These are phyloP conservation scores for Leucogyrophana mollusca DNA, from an alignment of 768 basidiomycete genomes.

Conservation along the genomic window DNA sequence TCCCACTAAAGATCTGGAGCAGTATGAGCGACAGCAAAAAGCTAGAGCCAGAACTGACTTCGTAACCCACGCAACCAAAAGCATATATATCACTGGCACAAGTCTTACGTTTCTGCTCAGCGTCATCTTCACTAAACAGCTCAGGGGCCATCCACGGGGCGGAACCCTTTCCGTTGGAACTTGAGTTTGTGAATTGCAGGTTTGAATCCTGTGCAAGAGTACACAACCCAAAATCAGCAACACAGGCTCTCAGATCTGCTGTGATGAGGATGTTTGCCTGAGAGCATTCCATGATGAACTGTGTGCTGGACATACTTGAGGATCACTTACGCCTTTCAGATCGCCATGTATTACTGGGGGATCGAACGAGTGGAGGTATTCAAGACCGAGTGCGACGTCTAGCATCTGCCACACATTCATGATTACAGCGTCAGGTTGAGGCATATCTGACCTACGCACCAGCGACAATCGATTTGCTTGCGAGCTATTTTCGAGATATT, in stretches of 20 bases:
- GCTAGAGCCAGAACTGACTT: slow-evolving; percentile 15
- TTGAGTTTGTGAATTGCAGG: slow-evolving; percentile 17
- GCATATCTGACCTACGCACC: slow-evolving; percentile 20
- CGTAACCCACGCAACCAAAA: slow-evolving; percentile 29
- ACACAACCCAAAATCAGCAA: slow-evolving; percentile 30
- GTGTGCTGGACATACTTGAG: no score
- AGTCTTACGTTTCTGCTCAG: slow-evolving; percentile 7
- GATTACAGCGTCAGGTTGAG: no score
- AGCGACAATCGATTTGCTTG: slow-evolving; percentile 24
- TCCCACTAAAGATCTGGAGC: no score
- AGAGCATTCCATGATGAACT: background rate
- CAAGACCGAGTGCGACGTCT: slow-evolving; percentile 25
- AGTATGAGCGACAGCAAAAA: background rate
- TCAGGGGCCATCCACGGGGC: slow-evolving; percentile 28
- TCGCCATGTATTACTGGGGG: slow-evolving; percentile 32
- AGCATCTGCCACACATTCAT: no score
- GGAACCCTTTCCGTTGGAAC: slow-evolving; percentile 5
- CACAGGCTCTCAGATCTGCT: slow-evolving; percentile 10
- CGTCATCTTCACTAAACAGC: slow-evolving; percentile 6
- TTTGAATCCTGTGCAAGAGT: slow-evolving; percentile 23
- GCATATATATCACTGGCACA: slow-evolving; percentile 22
- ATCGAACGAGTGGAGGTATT: slow-evolving; percentile 24
- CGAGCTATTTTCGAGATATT: slow-evolving; percentile 27
- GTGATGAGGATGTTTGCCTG: slow-evolving; percentile 25
- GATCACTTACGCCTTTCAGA: slow-evolving; percentile 26